Evolutionary conservation across 2,329 filamentous ascomycete species (phyloP), one percentile per base, ranked within the genome.

Genomic region (Botryotinia globosa): DNA sequence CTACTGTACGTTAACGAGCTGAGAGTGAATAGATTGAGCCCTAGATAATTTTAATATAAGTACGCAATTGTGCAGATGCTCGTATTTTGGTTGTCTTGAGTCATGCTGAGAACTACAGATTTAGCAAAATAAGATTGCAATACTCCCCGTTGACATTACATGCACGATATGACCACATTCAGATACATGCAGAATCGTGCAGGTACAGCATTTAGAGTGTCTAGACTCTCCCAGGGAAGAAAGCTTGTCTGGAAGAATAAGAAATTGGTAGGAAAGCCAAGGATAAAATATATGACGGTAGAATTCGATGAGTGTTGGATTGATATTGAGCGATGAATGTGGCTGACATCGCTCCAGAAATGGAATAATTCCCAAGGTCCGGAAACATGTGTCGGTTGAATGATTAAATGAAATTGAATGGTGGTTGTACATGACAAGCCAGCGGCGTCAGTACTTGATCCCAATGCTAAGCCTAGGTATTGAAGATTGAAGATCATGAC

Each of bases 181-280:
- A 42, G 25, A 59, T 29, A 22, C n/a, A 54, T 71, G 72, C 68
- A 71, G 54, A 29, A 73, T 61, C 68, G 54, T 71, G 72, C 67
- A 73, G 72, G 69, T 71, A 65, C 45, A n/a, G 12, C 32, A 44
- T 32, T 37, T 63, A 44, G 37, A 63, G 37, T 29, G 25, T 42
- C 25, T 16, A 44, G 37, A 65, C 56, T 56, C 45, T 54, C 14
- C 8, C 1, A 5, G 59, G 18, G n/a, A 44, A n/a, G 20, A 71
- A 65, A 65, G 69, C 69, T 71, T 71, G 45, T 71, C 56, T 71
- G 44, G 54, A 56, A 37, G 25, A 63, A 25, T 29, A 14, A 10
- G 39, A 42, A 6, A 25, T 1, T 65, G 34, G 51, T 54, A 54
- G 64, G 64, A 29, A 42, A 67, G 69, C 32, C 58, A 65, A 64